phyloP scores from a whole-genome alignment of 352 stramenopile genomes.

The Elongisporangium anandrum region DNA sequence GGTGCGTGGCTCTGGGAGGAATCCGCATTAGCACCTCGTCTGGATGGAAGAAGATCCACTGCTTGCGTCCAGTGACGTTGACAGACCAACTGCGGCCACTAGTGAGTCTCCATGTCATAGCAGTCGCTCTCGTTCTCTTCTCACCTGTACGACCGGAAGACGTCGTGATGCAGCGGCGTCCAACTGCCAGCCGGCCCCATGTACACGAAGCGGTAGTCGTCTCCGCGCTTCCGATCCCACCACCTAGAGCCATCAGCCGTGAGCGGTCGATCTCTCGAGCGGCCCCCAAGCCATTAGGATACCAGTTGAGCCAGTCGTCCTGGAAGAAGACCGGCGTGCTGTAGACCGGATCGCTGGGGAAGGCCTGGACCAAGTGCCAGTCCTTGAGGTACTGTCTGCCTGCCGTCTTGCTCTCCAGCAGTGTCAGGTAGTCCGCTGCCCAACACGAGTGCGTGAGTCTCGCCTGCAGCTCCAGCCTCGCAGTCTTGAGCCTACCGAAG shows the following conservation, averaged over 20 bases:
- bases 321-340: slow-evolving; percentile 84
- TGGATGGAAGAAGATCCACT: slow-evolving; percentile 89
- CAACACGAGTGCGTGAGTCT: background rate
- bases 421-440: slow-evolving; percentile 58
- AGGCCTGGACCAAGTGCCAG: slow-evolving; percentile 78
- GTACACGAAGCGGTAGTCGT: slow-evolving; percentile 97
- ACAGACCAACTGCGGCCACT: slow-evolving; percentile 98
- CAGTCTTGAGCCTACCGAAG: slow-evolving; percentile 50
- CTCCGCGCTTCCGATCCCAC: slow-evolving; percentile 68
- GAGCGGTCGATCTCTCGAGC: slow-evolving; percentile 1
- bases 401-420: slow-evolving; percentile 33
- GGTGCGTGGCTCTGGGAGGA: background rate
- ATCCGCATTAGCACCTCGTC: slow-evolving; percentile 41
- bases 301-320: slow-evolving; percentile 93
- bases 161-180: slow-evolving; percentile 95
- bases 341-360: slow-evolving; percentile 44
- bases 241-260: slow-evolving; percentile 28
- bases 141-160: slow-evolving; percentile 95
- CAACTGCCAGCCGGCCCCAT: slow-evolving; percentile 87
- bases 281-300: background rate
- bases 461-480: too few species aligned
- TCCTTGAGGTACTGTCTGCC: slow-evolving; percentile 83
- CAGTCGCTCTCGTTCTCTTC: too few species aligned
- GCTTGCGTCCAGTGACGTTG: slow-evolving; percentile 94
- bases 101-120: too few species aligned